A percentile compares a stretch with the other conserved stretches of the same genome.
phyloP scores from a whole-genome alignment of 106 monocot species.

The Dioscorea zingiberensis region DNA sequence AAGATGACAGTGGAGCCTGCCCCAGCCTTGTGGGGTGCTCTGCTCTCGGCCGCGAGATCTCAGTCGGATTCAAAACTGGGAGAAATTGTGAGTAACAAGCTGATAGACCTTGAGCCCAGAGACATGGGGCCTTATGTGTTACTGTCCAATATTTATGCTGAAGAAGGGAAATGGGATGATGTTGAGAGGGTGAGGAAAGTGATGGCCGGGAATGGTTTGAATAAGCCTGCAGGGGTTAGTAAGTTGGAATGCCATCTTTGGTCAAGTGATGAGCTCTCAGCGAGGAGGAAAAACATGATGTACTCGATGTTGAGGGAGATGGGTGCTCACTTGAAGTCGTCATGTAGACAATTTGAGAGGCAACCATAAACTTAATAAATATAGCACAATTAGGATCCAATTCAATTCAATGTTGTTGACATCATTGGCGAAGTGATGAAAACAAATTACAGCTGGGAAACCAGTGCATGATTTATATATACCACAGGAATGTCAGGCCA shows the following conservation, averaged over 20 bases:
- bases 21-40: conserved; percentile 31
- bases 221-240: conserved; percentile 45
- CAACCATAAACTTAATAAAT: too few relatives aligned
- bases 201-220: conserved; percentile 50
- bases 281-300: conserved; percentile 11
- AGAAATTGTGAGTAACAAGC: conserved; percentile 35
- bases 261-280: neutral
- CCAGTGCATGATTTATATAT: too few relatives aligned
- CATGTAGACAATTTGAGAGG: conserved; percentile 1
- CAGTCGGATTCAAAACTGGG: conserved; percentile 40
- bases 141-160: conserved; percentile 68
- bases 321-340: conserved; percentile 22
- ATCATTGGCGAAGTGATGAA: too few relatives aligned
- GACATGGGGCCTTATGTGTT: conserved; percentile 53
- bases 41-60: conserved; percentile 41
- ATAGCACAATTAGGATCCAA: too few relatives aligned
- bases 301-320: conserved; percentile 33
- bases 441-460: too few relatives aligned
- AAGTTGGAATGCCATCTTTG: conserved; percentile 4
- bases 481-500: neutral
- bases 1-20: conserved; percentile 8
- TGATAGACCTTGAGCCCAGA: conserved; percentile 43
- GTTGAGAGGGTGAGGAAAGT: conserved; percentile 51
- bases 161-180: conserved; percentile 56
- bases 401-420: too few relatives aligned